These are phyloP conservation scores for Penicillium herquei DNA, from an alignment of 495 filamentous ascomycete species.

Conservation along the genomic window DNA sequence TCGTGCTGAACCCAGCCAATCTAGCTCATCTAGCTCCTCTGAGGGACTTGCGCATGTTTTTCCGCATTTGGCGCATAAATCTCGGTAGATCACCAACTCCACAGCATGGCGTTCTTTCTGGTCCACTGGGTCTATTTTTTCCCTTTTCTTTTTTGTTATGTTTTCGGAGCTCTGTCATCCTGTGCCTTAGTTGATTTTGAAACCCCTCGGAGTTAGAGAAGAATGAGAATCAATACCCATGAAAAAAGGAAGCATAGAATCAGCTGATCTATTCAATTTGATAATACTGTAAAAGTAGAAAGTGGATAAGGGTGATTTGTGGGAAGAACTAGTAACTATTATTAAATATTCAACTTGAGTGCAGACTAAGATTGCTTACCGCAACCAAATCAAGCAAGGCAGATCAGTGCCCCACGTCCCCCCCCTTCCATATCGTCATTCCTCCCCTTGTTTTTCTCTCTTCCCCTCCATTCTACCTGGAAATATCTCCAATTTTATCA, in stretches of 20 bases:
- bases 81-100: conserved; percentile 14
- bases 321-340: not conserved
- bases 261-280: no score
- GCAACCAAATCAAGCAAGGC: conserved; percentile 27
- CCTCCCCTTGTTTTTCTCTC: conserved; percentile 9
- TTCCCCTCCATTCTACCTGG: conserved; percentile 4
- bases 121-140: not conserved
- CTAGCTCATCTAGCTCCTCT: conserved; percentile 3
- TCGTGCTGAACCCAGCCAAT: not conserved
- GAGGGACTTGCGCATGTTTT: conserved; percentile 42
- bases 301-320: not conserved
- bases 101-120: not conserved
- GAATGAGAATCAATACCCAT: no score
- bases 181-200: no score
- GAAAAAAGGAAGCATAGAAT: no score
- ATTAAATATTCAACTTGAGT: no score
- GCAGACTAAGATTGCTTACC: conserved; percentile 16
- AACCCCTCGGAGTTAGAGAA: no score
- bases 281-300: not conserved
- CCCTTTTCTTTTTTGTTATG: not conserved
- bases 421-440: conserved; percentile 22
- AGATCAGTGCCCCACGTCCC: conserved; percentile 28
- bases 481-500: not conserved
- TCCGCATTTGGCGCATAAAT: conserved; percentile 37
- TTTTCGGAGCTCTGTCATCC: not conserved